phyloP scores from a whole-genome alignment of 139 green algal species.

The Chlamydomonas incerta region DNA sequence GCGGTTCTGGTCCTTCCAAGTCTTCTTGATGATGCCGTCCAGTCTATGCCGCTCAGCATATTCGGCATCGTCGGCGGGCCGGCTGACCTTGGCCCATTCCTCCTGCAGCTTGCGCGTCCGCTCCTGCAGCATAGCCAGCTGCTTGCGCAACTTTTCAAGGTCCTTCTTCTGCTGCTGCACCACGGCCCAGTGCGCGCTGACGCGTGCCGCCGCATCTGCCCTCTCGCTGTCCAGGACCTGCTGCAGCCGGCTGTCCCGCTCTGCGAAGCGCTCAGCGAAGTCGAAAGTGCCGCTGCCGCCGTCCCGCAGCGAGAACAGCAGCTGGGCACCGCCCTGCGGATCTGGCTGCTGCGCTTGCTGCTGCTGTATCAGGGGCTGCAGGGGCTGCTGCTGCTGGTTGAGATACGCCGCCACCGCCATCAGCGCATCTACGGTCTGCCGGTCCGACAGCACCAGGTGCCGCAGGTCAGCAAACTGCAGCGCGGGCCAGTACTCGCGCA shows the following conservation, averaged over 20 bases:
- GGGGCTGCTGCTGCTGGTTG: background rate
- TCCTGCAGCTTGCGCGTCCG: background rate
- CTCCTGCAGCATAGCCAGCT: background rate
- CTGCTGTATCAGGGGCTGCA: no score
- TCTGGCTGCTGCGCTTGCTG: background rate
- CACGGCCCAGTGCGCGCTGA: slow-evolving; percentile 52
- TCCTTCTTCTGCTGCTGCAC: slow-evolving; percentile 54
- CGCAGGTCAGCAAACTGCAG: slow-evolving; percentile 49
- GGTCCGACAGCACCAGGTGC: slow-evolving; percentile 64
- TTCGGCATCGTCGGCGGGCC: no score
- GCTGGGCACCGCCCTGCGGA: background rate
- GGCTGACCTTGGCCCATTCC: background rate
- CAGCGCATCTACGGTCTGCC: slow-evolving; percentile 39
- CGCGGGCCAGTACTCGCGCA: slow-evolving; percentile 38
- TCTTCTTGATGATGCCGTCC: no score
- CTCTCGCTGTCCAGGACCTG: slow-evolving; percentile 37
- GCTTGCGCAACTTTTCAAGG: background rate
- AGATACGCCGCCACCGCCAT: slow-evolving; percentile 60
- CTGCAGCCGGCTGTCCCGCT: background rate
- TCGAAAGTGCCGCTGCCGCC: slow-evolving; percentile 39
- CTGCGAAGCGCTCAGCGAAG: slow-evolving; percentile 42
- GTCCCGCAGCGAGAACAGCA: slow-evolving; percentile 49
- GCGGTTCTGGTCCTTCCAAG: no score
- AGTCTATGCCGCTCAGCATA: no score
- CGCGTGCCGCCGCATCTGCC: slow-evolving; percentile 25